Percentiles rank a stretch among this genome's conserved stretches.
Conservation (phyloP, 2,329 filamentous ascomycete species). For the Colletotrichum sidae region DNA sequence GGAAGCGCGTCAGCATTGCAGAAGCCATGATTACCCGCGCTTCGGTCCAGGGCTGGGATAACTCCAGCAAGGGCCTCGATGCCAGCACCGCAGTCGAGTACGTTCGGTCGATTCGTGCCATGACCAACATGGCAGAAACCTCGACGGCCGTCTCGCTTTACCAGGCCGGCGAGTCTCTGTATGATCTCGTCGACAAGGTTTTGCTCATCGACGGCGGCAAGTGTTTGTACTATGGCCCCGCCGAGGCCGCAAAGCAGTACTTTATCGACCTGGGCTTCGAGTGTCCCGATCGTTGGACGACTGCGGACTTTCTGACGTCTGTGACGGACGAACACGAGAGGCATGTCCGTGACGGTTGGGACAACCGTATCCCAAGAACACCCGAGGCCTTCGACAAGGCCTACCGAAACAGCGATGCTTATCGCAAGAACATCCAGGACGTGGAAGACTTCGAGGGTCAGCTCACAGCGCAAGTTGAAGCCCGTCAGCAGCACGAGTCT, state of each 20-base stretch:
- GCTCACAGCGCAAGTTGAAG: constrained; percentile 57
- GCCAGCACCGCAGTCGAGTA: constrained; percentile 75
- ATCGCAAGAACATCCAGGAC: constrained; percentile 56
- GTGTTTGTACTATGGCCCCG: constrained; percentile 78
- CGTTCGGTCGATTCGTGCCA: constrained; percentile 70
- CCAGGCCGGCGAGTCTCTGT: constrained; percentile 67
- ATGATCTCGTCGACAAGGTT: constrained; percentile 74
- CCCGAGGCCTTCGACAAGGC: constrained; percentile 70
- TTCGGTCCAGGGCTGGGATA: constrained; percentile 79
- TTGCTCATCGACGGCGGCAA: constrained; percentile 75
- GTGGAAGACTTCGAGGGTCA: constrained; percentile 65
- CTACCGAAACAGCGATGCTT: constrained; percentile 60
- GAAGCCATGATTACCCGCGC: constrained; percentile 73
- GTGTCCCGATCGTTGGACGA: constrained; percentile 78
- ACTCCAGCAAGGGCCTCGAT: constrained; percentile 74
- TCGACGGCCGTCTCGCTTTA: constrained; percentile 75
- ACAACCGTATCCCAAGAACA: constrained; percentile 67
- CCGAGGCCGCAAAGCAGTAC: constrained; percentile 73
- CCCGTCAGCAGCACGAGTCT: constrained; percentile 51
- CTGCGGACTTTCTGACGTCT: constrained; percentile 81
- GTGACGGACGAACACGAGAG: constrained; percentile 74
- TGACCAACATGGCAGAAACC: constrained; percentile 72
- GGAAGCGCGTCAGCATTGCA: constrained; percentile 81
- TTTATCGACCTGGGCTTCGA: constrained; percentile 79
- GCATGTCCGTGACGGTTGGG: constrained; percentile 49